A percentile compares a stretch with the other conserved stretches of the same genome.
These are phyloP conservation scores for Tephrocybe rancida DNA, from an alignment of 768 basidiomycete species.

Conservation along the genomic window DNA sequence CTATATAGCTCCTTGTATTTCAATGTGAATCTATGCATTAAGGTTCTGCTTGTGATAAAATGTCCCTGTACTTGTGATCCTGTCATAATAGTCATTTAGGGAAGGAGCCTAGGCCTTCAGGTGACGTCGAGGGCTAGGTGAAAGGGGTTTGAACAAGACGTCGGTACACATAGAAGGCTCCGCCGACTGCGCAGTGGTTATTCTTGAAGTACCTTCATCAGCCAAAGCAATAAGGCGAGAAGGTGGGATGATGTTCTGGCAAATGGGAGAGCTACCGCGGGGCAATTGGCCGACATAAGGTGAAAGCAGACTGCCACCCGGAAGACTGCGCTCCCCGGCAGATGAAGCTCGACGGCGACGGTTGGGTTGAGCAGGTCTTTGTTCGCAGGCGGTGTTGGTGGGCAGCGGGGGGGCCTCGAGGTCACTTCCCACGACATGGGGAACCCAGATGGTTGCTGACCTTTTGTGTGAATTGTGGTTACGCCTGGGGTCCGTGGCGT, in stretches of 20 bases:
- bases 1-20: neutral
- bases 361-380: neutral
- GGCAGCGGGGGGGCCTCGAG: neutral
- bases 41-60: too few relatives aligned
- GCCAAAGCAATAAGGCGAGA: conserved; percentile 25
- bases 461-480: conserved; percentile 30
- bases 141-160: conserved; percentile 11
- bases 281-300: neutral
- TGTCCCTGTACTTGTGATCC: too few relatives aligned
- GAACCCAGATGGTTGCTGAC: conserved; percentile 26
- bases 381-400: neutral
- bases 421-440: conserved; percentile 9
- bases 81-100: too few relatives aligned
- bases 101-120: too few relatives aligned
- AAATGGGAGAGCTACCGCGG: neutral
- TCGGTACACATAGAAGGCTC: neutral
- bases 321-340: conserved; percentile 38
- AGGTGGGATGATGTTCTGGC: conserved; percentile 27
- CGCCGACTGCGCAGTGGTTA: neutral
- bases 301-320: conserved; percentile 1
- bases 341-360: conserved; percentile 47
- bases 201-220: conserved; percentile 6
- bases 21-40: neutral
- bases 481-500: neutral
- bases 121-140: conserved; percentile 14